Evolutionary conservation across 1,284 basidiomycete species (phyloP).

Genomic region (Tilletia setariae): DNA sequence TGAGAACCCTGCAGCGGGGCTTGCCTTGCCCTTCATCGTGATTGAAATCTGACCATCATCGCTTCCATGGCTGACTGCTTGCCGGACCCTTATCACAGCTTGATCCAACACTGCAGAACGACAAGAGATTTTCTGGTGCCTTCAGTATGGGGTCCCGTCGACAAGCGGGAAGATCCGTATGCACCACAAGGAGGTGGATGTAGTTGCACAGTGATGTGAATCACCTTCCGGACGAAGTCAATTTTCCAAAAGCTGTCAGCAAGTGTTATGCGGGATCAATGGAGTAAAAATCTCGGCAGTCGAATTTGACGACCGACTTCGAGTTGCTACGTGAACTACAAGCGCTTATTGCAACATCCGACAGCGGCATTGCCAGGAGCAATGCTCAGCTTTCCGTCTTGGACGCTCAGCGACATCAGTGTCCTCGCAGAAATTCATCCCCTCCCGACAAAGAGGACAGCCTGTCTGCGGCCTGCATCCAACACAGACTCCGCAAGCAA

Average conservation of each 20-base stretch:
- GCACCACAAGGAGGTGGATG: slow-evolving; percentile 66
- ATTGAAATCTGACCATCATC: no score
- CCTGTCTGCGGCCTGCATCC: no score
- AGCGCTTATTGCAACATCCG: not conserved
- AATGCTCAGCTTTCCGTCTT: not conserved
- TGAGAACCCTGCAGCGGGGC: no score
- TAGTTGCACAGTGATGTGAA: slow-evolving; percentile 43
- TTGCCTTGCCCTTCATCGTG: no score
- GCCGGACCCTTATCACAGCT: slow-evolving; percentile 58
- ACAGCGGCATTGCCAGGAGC: not conserved
- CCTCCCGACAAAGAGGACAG: no score
- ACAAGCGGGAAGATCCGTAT: slow-evolving; percentile 83
- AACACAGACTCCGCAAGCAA: no score
- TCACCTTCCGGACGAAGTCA: not conserved
- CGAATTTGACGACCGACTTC: not conserved
- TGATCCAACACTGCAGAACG: slow-evolving; percentile 85
- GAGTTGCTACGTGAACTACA: not conserved
- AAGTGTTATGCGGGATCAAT: no score
- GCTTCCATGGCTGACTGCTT: no score
- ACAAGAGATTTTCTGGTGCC: slow-evolving; percentile 86
- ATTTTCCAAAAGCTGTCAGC: no score
- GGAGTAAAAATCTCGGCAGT: not conserved
- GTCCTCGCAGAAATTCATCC: no score
- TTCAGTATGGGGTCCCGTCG: slow-evolving; percentile 87
- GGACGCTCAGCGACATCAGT: not conserved